Base-by-base conservation (phyloP, 1,139 yeast genomes). In the Spathaspora sp. region DNA sequence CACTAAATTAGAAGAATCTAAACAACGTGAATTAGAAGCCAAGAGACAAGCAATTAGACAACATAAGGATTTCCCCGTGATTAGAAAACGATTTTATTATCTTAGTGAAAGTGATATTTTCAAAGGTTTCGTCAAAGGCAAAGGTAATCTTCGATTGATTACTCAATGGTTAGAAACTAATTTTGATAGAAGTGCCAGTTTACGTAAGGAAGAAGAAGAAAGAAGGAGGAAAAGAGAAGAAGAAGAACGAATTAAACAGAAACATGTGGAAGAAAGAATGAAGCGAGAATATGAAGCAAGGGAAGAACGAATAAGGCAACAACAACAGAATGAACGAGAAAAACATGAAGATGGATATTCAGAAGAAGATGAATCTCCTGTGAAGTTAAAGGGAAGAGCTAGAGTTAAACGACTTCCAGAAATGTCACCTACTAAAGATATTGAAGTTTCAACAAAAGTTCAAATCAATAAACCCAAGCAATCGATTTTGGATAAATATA, bases 51-150 rank as follows among this genome's bases (percentile, higher is more conserved):
- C 71, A 17, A 67, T 72, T 33, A 61, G 76, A 54, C 64, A 64
- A 41, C 78, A 74, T 54, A 63, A 67, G 48, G 74, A 76, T 66
- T 76, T 74, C 59, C 79, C 70, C 46, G 72, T 76, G 59, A 74
- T 80, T 51, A 74, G 69, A 51, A 74, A 71, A 43, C 59, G 74
- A 46, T 81, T 76, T 57, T 74, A 74, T 41, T 68, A 76, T 41
- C 59, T 80, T 18, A 64, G 68, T 17, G 78, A 74, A 41, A 72
- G 80, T 29, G 77, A 81, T 50, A 74, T 85, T 33, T 76, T 81
- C 51, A 81, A 81, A 43, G 86, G 85, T 1, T 80, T 82, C 57
- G 82, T 80, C 43, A 76, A 79, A 29, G 83, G 82, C 37, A 77
- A 80, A 43, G 81, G 82, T 9, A 77, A 82, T 48, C 60, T 82